Base-by-base conservation (phyloP, 805 yeast species). In the Metschnikowia gruessii region DNA sequence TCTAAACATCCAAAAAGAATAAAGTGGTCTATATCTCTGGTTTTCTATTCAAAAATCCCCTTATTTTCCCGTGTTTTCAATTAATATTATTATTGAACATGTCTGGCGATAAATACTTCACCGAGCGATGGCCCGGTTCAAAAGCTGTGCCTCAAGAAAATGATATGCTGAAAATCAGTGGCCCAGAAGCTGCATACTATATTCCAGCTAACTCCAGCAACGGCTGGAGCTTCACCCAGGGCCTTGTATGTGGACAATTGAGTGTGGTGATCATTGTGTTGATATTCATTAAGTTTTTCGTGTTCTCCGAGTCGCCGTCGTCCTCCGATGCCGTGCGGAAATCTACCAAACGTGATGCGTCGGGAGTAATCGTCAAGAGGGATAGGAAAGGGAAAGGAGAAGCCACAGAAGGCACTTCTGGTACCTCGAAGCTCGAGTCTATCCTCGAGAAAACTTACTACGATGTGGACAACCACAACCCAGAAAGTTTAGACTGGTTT, bases 401-500 rank as follows among this genome's bases (percentile, higher is more conserved):
- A n/a, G 49, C 48, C 19, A 31, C 42, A 21, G 52, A 38, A 47
- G 53, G 11, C 30, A 33, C 33, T 4, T 18, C 43, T 4, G 47
- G 42, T 17, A 47, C 51, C 11, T 54, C 63, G 8, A 62, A 59
- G 32, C 55, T 69, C 10, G 54, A 61, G 13, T 51, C 70, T n/a
- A 87, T 94, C 17, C 69, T 94, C 33, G 97, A 92, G 53, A 91
- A 90, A 57, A 90, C 97, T 0, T 89, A 89, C 61, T 94, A 94
- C 65, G 87, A 94, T 59, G 97, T 94, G 1, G 82, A 83, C 38
- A 82, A 81, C 21, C 99, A 94, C 63, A 75, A 82, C 15, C 79
- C 97, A 0, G 99, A 94, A 68, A 85, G 97, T 0, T 69, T 94
- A 50, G 99, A 94, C 63, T 94, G 99, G 99, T 89, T 94, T 64